Evolutionary conservation across 1,139 yeast species (phyloP), one percentile per base, ranked within the genome.

Genomic region (Suhomyces bokatorum): DNA sequence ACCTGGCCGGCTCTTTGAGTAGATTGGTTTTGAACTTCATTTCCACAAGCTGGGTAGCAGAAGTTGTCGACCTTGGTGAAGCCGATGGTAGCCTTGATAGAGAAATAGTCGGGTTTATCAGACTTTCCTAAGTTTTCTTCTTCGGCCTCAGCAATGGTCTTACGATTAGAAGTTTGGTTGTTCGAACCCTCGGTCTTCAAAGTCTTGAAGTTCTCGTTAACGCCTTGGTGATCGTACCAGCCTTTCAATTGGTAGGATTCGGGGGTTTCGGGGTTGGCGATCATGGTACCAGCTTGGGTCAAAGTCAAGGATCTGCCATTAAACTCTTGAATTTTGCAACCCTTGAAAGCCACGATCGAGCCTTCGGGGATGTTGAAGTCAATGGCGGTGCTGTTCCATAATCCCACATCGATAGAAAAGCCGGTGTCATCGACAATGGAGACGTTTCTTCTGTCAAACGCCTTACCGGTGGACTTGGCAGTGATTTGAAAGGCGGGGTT

Each of bases 381-480:
- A 22, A 81, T 64, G 2, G 99, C 99, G 40, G 81, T 76, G 53
- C 85, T 83, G 57, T 91, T 93, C 99, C 99, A 95, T 51, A 95
- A 72, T 1, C 97, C 96, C 44, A 90, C 80, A 24, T 81, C 77
- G 38, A 91, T 80, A 7, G 90, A 84, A 54, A 77, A 81, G 39
- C 86, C 86, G 8, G 96, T 75, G 54, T 87, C 88, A 64, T 95
- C 99, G 24, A 90, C 98, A 52, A 95, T 72, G 4, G 80, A 75
- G 37, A 95, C 74, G 59, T 91, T 96, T 65, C 99, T 86, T 69
- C 96, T 87, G 59, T 89, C 93, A 61, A 85, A 91, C 3, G 93
- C 88, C 60, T 88, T 87, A 42, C 97, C 97, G 6, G 91, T 81
- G 8, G 95, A 82, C 64, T 86, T 89, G n/a, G 99, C 88, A n/a